A percentile compares a stretch with the other conserved stretches of the same genome.
Conservation (phyloP, 2,329 filamentous ascomycete genomes). For the Gremmenia infestans region DNA sequence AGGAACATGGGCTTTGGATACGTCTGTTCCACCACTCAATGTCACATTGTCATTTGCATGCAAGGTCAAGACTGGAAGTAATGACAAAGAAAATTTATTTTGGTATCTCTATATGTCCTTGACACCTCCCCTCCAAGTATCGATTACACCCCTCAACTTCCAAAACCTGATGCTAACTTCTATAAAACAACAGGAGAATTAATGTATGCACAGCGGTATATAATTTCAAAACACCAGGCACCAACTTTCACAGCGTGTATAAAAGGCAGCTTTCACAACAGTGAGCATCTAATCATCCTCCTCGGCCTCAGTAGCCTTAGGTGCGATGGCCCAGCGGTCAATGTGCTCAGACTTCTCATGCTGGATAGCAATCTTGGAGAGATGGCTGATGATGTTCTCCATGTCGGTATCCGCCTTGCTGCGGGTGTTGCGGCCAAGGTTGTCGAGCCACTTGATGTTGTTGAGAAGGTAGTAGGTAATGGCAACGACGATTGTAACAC, state of each 20-base stretch:
- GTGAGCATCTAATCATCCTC: slow-evolving; percentile 29
- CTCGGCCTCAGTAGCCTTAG: slow-evolving; percentile 28
- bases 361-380: slow-evolving; percentile 59
- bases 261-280: not conserved
- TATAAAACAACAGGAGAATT: not conserved
- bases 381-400: slow-evolving; percentile 61
- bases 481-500: slow-evolving; percentile 59
- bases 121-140: not conserved
- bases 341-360: slow-evolving; percentile 48
- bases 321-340: slow-evolving; percentile 24
- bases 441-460: slow-evolving; percentile 52
- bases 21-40: too few relatives aligned
- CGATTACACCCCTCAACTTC: not conserved
- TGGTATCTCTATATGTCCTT: not conserved
- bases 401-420: slow-evolving; percentile 56
- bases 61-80: not conserved
- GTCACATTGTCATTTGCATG: too few relatives aligned
- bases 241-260: not conserved
- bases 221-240: not conserved
- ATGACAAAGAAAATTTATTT: not conserved
- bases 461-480: slow-evolving; percentile 61
- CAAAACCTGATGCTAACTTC: not conserved
- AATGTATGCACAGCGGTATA: not conserved
- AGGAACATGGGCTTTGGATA: too few relatives aligned
- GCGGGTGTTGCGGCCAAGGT: slow-evolving; percentile 59